Base-by-base conservation (phyloP, 345 rosid genomes). In the Salix udensis region DNA sequence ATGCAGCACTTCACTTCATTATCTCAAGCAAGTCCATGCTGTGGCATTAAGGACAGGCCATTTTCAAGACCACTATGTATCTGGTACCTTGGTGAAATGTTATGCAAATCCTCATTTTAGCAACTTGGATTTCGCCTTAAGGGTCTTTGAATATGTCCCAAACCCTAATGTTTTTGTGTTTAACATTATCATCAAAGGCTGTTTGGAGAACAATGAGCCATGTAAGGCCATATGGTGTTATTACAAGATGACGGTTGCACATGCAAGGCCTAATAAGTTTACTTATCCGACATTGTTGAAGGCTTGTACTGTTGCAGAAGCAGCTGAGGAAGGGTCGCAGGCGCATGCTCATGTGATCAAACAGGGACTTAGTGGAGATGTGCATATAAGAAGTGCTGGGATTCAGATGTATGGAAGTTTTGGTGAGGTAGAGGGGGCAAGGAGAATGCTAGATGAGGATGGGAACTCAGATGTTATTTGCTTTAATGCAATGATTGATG, bases 331-430 rank as follows among this genome's bases (percentile, higher is more conserved):
- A 73, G 89, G 88, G 55, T 11, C 65, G 75, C 91, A 88, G 30
- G 66, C 82, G 48, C 91, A 86, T 75, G 76, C 68, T 31, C 87
- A 82, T 70, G 82, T 83, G 46, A 78, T 88, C 52, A 88, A 88
- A 77, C 76, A 11, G 6, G 89, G 91, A 58, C 48, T 86, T 58
- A 28, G 40, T 23, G 60, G 79, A 53, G 89, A 88, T 65, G 73
- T 53, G 75, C 88, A 88, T 44, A 69, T 88, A 2, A 82, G 40
- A 73, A 85, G 91, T 73, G 71, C 87, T 14, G 91, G 85, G 55
- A 88, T 88, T 79, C 86, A 82, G 58, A 88, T 88, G 91, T 86
- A 86, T 77, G 86, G 85, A 15, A 66, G 62, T 37, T 83, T 82
- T 75, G 82, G 87, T 5, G 39, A 42, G 2, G 42, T 83, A 21